Base-by-base conservation (phyloP, 2,329 filamentous ascomycete genomes). In the Fusarium sulawesiense region DNA sequence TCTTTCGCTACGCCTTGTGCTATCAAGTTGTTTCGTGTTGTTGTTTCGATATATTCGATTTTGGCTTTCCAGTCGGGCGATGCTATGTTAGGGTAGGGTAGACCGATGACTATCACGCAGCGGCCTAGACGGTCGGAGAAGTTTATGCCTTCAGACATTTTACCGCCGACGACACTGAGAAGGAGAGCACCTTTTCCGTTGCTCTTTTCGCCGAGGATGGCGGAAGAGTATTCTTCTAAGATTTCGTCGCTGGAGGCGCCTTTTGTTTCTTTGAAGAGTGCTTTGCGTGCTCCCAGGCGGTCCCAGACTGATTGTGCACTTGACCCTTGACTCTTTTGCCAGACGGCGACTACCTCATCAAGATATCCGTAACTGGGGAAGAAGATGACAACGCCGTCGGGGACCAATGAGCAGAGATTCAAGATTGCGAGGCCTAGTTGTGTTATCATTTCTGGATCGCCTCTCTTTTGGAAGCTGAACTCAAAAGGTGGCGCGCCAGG, bases 81-180 rank as follows among this genome's bases (percentile, higher is more conserved):
- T 72, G 92, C 89, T 56, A 94, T 90, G 73, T 98, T 99, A 0
- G 96, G 94, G 73, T 97, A 99, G 0, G 96, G 96, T 6, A 99
- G 83, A 0, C 96, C 96, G 16, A 98, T 88, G n/a, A 98, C 92
- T 16, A 97, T 84, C 11, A 99, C 94, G 56, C 93, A 95, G 27
- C 96, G 90, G 2, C 96, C 96, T 1, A 99, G 88, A 5, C 87
- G 86, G 80, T 99, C 94, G 1, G 93, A 95, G 82, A 99, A 99
- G 81, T 99, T 99, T 82, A 99, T 99, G 70, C 96, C 96, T 81
- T 99, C 96, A 61, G 93, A 97, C 82, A 99, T 91, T 72, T 95
- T 97, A 16, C 96, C 96, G 57, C 95, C 95, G 4, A 99, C 91
- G 5, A 99, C 94, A 56, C 93, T 94, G 27, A 99, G 87, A 0